Conservation (phyloP, 169 alveolate genomes). For the Toxoplasma gondii region DNA sequence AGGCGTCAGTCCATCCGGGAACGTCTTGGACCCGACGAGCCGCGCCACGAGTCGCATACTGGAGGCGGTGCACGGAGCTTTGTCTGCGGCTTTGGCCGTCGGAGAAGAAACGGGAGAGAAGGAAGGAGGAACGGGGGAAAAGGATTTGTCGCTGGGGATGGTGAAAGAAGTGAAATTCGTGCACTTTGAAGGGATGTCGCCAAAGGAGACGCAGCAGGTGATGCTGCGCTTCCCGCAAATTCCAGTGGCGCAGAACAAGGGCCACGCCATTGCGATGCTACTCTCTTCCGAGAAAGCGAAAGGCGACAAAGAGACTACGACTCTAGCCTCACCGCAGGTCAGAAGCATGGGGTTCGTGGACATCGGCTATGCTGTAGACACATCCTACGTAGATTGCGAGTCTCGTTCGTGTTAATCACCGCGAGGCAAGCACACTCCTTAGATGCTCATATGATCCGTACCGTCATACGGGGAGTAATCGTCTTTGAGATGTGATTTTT, state of each 20-base stretch:
- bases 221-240: background rate
- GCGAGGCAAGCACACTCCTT: no score
- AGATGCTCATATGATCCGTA: no score
- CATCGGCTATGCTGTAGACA: no score
- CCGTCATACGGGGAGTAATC: no score
- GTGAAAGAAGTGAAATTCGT: background rate
- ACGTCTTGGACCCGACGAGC: slow-evolving; percentile 1
- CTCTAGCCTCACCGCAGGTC: background rate
- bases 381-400: no score
- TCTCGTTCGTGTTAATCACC: no score
- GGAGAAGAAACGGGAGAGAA: background rate
- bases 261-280: background rate
- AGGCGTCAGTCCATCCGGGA: slow-evolving; percentile 17
- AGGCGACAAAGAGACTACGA: background rate
- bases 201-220: background rate
- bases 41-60: background rate
- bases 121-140: background rate
- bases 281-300: background rate
- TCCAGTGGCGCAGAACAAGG: background rate
- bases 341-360: no score
- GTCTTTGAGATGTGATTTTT: no score
- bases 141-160: background rate
- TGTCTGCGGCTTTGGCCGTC: background rate
- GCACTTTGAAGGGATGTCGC: background rate
- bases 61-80: background rate